Evolutionary conservation across 164 flowering plant species (phyloP).

Genomic region (Nymphaea thermarum): DNA sequence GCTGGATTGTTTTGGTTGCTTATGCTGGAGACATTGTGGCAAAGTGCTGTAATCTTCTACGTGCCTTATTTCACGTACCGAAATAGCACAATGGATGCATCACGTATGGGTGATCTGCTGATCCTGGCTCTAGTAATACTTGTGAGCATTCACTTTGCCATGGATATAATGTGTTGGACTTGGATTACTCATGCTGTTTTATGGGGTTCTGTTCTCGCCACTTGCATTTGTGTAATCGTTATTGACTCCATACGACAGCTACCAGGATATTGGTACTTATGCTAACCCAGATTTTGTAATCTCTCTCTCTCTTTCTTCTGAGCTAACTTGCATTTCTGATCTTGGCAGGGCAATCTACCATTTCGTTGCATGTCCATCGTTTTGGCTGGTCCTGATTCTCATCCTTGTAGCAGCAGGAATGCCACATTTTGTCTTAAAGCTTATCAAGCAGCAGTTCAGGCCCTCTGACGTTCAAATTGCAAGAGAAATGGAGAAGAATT

Average conservation of each 20-base stretch:
- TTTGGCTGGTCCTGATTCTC: conserved; percentile 56
- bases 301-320: neutral
- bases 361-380: conserved; percentile 15
- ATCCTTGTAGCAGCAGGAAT: conserved; percentile 30
- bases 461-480: conserved; percentile 62
- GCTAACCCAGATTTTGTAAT: neutral
- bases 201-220: conserved; percentile 68
- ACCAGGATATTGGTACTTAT: conserved; percentile 50
- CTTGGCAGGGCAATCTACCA: conserved; percentile 59
- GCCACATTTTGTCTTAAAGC: conserved; percentile 54
- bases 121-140: conserved; percentile 48
- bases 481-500: conserved; percentile 33
- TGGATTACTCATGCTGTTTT: conserved; percentile 61
- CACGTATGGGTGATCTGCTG: conserved; percentile 70
- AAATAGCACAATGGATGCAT: conserved; percentile 32
- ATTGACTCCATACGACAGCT: conserved; percentile 45
- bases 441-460: conserved; percentile 17
- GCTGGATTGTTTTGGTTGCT: neutral
- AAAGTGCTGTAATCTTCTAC: neutral
- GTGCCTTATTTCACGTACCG: conserved; percentile 6
- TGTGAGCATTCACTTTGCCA: conserved; percentile 65
- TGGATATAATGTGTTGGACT: conserved; percentile 63
- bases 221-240: conserved; percentile 46
- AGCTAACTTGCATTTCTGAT: neutral
- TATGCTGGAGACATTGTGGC: neutral